Evolutionary conservation across 257 asterid species (phyloP).

Genomic region (Cruciata laevipes): DNA sequence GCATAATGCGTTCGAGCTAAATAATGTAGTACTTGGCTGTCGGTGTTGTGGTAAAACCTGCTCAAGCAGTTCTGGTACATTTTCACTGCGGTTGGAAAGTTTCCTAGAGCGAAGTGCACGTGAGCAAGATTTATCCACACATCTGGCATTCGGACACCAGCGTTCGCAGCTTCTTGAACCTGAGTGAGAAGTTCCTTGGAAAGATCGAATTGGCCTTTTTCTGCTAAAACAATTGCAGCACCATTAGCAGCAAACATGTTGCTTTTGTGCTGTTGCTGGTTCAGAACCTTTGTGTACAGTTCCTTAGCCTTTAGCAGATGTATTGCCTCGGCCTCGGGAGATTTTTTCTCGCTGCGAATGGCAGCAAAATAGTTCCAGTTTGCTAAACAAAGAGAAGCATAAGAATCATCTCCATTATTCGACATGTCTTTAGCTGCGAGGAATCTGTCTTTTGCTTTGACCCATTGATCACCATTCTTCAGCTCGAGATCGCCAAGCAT

Average conservation of each 20-base stretch:
- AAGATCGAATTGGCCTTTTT: conserved; percentile 92
- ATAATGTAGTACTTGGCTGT: conserved; percentile 93
- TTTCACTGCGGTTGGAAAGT: conserved; percentile 86
- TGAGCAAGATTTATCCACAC: conserved; percentile 98
- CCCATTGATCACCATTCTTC: conserved; percentile 94
- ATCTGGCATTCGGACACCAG: conserved; percentile 94
- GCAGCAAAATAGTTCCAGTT: conserved; percentile 85
- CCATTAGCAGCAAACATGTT: conserved; percentile 99
- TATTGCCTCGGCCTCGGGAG: conserved; percentile 87
- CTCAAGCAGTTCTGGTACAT: conserved; percentile 94
- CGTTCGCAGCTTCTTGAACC: conserved; percentile 84
- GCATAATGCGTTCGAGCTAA: conserved; percentile 95
- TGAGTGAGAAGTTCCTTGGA: conserved; percentile 92
- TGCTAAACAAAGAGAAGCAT: conserved; percentile 96
- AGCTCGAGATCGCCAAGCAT: conserved; percentile 99
- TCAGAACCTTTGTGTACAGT: conserved; percentile 85
- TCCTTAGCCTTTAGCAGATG: conserved; percentile 98
- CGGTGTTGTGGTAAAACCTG: conserved; percentile 75
- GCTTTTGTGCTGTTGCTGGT: conserved; percentile 66
- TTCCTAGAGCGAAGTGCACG: conserved; percentile 98
- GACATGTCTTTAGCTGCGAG: conserved; percentile 71
- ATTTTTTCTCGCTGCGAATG: conserved; percentile 75
- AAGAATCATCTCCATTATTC: conserved; percentile 65
- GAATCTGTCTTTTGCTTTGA: conserved; percentile 96
- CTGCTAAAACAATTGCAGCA: conserved; percentile 93